Evolutionary conservation across 1,284 basidiomycete species (phyloP).

Genomic region (Spongiforma sp.): DNA sequence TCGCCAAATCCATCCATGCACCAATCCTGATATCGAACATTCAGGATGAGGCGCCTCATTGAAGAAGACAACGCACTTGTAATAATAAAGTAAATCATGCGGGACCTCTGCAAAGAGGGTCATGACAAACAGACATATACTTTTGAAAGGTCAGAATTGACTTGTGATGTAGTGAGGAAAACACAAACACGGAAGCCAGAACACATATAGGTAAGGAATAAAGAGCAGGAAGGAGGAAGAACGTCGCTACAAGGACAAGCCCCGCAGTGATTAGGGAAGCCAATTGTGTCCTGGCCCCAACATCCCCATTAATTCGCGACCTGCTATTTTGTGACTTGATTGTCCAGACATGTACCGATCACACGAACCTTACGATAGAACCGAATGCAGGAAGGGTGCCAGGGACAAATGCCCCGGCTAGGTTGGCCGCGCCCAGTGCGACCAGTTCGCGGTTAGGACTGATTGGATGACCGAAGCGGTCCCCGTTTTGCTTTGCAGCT

Average conservation of each 20-base stretch:
- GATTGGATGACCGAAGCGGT: conserved; percentile 85
- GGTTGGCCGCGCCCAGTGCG: conserved; percentile 82
- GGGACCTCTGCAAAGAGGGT: conserved; percentile 86
- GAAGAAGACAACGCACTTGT: conserved; percentile 56
- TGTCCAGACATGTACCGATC: not conserved
- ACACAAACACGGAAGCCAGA: conserved; percentile 73
- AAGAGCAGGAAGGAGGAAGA: conserved; percentile 83
- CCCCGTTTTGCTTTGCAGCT: conserved; percentile 86
- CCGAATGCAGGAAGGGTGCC: conserved; percentile 90
- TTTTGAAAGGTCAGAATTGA: conserved; percentile 37
- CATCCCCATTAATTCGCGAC: conserved; percentile 85
- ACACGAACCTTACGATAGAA: conserved; percentile 77
- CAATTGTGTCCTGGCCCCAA: conserved; percentile 89
- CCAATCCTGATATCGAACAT: conserved; percentile 59
- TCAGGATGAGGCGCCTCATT: not conserved
- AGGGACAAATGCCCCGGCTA: conserved; percentile 79
- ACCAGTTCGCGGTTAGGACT: conserved; percentile 93
- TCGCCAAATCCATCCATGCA: conserved; percentile 85
- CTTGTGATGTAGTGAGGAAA: not conserved
- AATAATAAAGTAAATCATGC: conserved; percentile 85
- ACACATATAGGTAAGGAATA: conserved; percentile 87
- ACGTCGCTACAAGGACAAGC: conserved; percentile 81
- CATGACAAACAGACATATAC: conserved; percentile 84
- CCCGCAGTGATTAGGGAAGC: conserved; percentile 80
- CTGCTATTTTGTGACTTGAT: conserved; percentile 41